Evolutionary conservation across 1,284 basidiomycete species (phyloP), one percentile per base, ranked within the genome.

Genomic region (Stereum hirsutum): DNA sequence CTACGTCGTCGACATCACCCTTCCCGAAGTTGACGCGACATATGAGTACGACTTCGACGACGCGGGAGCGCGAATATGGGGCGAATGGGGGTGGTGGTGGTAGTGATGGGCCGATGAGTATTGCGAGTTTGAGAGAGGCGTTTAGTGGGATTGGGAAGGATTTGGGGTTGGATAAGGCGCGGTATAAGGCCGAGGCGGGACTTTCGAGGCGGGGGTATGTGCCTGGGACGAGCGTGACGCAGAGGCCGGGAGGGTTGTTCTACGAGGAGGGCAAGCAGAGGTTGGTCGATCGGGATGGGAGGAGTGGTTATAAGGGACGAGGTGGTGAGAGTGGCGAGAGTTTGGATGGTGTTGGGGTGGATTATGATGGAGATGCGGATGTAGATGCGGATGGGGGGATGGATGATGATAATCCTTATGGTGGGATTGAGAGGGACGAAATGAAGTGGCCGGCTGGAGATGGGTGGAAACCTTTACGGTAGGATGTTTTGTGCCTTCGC

Each of bases 111-210:
- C 6, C 33, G 46, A 56, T 62, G 14, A 54, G 61, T 12, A 57
- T 68, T 12, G 54, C 64, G 34, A 63, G 61, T 41, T 56, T 79
- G 38, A 74, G 72, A 47, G 61, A 63, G 37, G 72, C 73, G 44
- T 54, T 75, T n/a, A 61, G 63, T 17, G 61, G 58, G 15, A 57
- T 78, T 10, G 69, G 74, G 48, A 66, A 69, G 6, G 66, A 63
- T 33, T 54, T 73, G 21, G n/a, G n/a, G n/a, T n/a, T n/a, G n/a
- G 66, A 70, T 42, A 56, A 60, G n/a, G 80, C 76, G 27, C 59
- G 77, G 47, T 84, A 74, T 58, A 83, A 83, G 58, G 80, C 80
- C 0, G 81, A 83, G 57, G 81, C 80, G 17, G 81, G 80, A 17
- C 53, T 83, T 31, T 74, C 66, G 46, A 62, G 63, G 48, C 64